A percentile compares a stretch with the other conserved stretches of the same genome.
phyloP scores from a whole-genome alignment of 2,329 filamentous ascomycete species.

The Cytospora piceae region DNA sequence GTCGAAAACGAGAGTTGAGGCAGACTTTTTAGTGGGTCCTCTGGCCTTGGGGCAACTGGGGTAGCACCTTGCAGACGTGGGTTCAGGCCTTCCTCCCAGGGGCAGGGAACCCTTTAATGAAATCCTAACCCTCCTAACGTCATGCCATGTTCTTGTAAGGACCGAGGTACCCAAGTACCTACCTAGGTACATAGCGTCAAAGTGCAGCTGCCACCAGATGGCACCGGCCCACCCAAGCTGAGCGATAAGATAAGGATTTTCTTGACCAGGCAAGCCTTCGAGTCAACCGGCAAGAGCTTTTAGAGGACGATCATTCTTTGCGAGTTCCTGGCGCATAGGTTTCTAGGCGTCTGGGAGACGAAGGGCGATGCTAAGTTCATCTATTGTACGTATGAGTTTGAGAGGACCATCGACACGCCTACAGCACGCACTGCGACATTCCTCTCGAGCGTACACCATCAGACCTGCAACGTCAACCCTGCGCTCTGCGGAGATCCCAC shows the following conservation, averaged over 20 bases:
- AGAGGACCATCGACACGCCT: constrained; percentile 1
- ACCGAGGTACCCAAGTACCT: neutral
- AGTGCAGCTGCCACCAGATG: constrained; percentile 1
- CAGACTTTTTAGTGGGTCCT: constrained; percentile 25
- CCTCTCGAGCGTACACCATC: constrained; percentile 1
- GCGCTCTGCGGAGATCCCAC: neutral
- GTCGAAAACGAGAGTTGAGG: constrained; percentile 3
- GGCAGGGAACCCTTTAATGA: too few species aligned
- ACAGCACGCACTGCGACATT: constrained; percentile 2
- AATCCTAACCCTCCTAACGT: neutral
- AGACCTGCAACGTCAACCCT: neutral
- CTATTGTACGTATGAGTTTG: constrained; percentile 2
- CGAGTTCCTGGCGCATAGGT: neutral
- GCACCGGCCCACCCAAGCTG: neutral
- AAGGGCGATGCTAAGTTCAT: constrained; percentile 14
- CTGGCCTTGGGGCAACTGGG: neutral
- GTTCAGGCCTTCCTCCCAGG: too few species aligned
- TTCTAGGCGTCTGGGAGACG: neutral
- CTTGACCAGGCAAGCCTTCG: constrained; percentile 3
- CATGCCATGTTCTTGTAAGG: too few species aligned
- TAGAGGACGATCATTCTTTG: neutral
- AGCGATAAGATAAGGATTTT: constrained; percentile 24
- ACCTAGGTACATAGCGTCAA: neutral
- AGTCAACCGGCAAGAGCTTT: constrained; percentile 20
- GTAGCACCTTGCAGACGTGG: too few species aligned